Evolutionary conservation across 2,329 filamentous ascomycete genomes (phyloP).

Genomic region (Botrytis medusae): DNA sequence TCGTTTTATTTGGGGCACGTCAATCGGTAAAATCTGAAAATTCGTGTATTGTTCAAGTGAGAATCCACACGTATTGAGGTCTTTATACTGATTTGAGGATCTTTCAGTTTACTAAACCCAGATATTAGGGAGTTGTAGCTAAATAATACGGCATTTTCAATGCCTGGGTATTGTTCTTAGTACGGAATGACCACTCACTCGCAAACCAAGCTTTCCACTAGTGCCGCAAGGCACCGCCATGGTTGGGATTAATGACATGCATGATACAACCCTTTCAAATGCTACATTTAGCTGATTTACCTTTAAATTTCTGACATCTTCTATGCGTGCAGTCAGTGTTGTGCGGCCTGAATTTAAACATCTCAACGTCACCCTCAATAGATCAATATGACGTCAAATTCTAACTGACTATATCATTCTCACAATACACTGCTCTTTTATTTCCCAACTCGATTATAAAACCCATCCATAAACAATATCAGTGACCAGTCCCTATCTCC

Average conservation of each 20-base stretch:
- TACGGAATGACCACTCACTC: background rate
- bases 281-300: background rate
- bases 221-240: background rate
- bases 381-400: background rate
- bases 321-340: background rate
- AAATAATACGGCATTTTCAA: background rate
- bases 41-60: no score
- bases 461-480: background rate
- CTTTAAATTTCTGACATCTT: background rate
- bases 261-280: background rate
- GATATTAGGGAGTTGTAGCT: background rate
- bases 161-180: background rate
- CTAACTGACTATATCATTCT: background rate
- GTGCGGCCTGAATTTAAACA: background rate
- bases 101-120: background rate
- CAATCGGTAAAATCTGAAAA: background rate
- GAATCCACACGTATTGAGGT: background rate
- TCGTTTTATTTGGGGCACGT: background rate
- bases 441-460: background rate
- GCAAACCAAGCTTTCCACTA: background rate
- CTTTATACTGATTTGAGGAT: background rate
- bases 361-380: background rate
- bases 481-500: background rate
- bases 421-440: background rate
- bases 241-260: background rate